phyloP scores from a whole-genome alignment of 106 monocot genomes.

The Dioscorea alata region DNA sequence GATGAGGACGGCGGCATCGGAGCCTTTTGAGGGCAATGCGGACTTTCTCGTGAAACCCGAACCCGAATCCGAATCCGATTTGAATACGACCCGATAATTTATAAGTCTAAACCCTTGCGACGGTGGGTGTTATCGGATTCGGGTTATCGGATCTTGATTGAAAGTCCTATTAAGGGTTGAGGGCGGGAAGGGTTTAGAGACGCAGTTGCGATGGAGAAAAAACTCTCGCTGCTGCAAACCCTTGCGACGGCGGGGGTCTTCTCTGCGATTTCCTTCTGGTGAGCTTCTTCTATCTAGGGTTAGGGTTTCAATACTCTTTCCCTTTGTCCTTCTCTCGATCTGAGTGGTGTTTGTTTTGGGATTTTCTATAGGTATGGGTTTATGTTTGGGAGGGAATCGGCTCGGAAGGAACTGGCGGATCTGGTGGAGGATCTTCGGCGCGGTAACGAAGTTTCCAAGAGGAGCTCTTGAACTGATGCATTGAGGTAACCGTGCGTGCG shows the following conservation, averaged over 20 bases:
- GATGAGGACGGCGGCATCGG: slow-evolving; percentile 16
- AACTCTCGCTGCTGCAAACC: slow-evolving; percentile 65
- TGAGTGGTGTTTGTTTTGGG: neutral
- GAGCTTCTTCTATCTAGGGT: neutral
- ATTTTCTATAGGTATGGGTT: slow-evolving; percentile 73
- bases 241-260: slow-evolving; percentile 72
- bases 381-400: slow-evolving; percentile 98
- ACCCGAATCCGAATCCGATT: too few species aligned
- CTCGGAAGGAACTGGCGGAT: slow-evolving; percentile 69
- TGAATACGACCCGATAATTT: too few species aligned
- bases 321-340: neutral
- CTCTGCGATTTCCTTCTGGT: slow-evolving; percentile 96
- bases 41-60: too few species aligned
- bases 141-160: too few species aligned
- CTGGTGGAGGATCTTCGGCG: slow-evolving; percentile 73
- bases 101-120: too few species aligned
- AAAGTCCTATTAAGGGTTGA: too few species aligned
- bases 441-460: neutral
- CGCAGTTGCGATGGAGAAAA: slow-evolving; percentile 48
- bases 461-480: too few species aligned
- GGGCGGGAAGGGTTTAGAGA: too few species aligned
- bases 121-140: too few species aligned
- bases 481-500: too few species aligned
- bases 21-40: too few species aligned
- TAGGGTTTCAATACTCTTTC: neutral